Evolutionary conservation across 2,329 filamentous ascomycete genomes (phyloP).

Genomic region (Paraconiothyrium brasiliense): DNA sequence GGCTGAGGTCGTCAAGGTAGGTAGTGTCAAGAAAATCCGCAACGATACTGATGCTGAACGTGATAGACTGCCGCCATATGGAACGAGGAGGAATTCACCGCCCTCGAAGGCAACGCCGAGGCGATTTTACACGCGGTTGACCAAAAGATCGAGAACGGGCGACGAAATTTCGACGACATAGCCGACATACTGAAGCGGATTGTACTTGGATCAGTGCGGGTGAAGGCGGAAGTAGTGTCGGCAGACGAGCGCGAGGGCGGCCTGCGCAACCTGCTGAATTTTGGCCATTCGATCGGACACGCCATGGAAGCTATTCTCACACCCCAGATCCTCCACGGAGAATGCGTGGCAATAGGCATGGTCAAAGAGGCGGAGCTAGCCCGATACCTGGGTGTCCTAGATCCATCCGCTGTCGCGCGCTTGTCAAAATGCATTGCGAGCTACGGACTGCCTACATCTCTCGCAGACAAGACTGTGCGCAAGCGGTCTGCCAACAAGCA

Average conservation of each 20-base stretch:
- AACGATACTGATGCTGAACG: slow-evolving; percentile 17
- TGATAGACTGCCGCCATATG: slow-evolving; percentile 89
- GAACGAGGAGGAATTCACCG: slow-evolving; percentile 85
- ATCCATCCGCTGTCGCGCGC: slow-evolving; percentile 86
- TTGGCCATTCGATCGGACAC: slow-evolving; percentile 97
- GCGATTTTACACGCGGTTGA: slow-evolving; percentile 78
- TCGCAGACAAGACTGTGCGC: slow-evolving; percentile 83
- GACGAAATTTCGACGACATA: slow-evolving; percentile 74
- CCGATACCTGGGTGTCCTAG: slow-evolving; percentile 84
- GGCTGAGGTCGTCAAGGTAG: slow-evolving; percentile 90
- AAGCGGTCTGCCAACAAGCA: slow-evolving; percentile 85
- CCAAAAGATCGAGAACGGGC: slow-evolving; percentile 64
- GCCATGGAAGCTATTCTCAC: slow-evolving; percentile 95
- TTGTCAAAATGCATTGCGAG: slow-evolving; percentile 93
- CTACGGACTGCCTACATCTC: slow-evolving; percentile 86
- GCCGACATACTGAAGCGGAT: slow-evolving; percentile 63
- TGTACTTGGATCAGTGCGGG: slow-evolving; percentile 87
- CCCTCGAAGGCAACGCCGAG: slow-evolving; percentile 82
- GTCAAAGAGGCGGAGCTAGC: slow-evolving; percentile 96
- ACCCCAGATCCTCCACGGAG: slow-evolving; percentile 93
- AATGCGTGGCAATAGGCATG: slow-evolving; percentile 97
- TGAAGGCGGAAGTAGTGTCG: slow-evolving; percentile 95
- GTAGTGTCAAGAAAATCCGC: slow-evolving; percentile 7
- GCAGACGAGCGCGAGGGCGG: slow-evolving; percentile 94
- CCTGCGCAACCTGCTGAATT: slow-evolving; percentile 92